Percentiles rank a stretch among this genome's conserved stretches.
Conservation (phyloP, 768 basidiomycete species). For the Panaeolus cyanescens region DNA sequence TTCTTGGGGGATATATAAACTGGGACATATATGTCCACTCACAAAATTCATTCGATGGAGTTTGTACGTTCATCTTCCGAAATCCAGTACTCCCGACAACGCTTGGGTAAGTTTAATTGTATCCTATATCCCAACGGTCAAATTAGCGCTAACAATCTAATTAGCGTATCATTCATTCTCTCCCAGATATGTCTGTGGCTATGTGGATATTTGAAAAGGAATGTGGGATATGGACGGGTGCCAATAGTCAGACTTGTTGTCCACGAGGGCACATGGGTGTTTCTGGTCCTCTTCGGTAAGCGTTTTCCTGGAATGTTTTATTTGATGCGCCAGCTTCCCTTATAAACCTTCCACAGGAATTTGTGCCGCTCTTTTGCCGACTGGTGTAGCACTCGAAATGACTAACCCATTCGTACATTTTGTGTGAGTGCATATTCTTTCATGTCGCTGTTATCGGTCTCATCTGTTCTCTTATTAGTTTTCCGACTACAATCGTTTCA, state of each 20-base stretch:
- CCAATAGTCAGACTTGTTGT: neutral
- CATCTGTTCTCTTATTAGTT: neutral
- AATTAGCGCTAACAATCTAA: neutral
- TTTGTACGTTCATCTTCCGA: neutral
- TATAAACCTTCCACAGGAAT: too few relatives aligned
- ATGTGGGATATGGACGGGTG: neutral
- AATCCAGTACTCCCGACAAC: neutral
- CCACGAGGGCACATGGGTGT: neutral
- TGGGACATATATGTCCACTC: neutral
- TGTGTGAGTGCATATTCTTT: neutral
- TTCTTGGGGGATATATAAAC: neutral
- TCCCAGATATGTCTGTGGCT: neutral
- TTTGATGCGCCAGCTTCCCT: neutral
- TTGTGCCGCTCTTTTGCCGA: neutral
- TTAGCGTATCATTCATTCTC: neutral
- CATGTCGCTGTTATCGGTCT: neutral
- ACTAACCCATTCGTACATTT: neutral
- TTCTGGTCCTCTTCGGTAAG: neutral
- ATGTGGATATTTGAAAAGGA: neutral
- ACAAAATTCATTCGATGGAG: neutral
- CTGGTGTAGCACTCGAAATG: neutral
- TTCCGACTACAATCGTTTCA: neutral
- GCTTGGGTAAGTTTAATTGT: neutral
- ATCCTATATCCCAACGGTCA: neutral
- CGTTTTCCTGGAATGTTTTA: neutral